Percentiles rank a stretch among this genome's conserved stretches.
Conservation (phyloP, 345 rosid genomes). For the Noccaea caerulescens region DNA sequence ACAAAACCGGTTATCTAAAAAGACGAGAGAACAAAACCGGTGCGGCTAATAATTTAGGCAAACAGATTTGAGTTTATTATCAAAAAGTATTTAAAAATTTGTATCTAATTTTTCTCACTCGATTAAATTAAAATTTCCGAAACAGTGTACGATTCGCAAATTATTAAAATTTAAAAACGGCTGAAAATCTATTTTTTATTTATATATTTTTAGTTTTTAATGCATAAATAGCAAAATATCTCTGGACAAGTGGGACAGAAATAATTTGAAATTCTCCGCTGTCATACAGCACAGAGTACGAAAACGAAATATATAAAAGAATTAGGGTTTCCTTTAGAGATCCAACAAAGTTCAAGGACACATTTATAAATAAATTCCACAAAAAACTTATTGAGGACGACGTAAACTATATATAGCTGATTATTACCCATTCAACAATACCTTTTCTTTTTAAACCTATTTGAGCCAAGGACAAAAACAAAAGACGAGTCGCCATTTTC, state of each 20-base stretch:
- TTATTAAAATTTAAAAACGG: not conserved
- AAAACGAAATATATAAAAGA: slow-evolving; percentile 1
- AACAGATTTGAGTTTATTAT: not conserved
- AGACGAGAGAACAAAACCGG: not conserved
- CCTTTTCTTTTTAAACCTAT: slow-evolving; percentile 31
- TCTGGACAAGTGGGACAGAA: slow-evolving; percentile 40
- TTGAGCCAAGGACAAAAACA: slow-evolving; percentile 20
- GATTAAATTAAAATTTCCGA: not conserved
- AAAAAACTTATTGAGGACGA: slow-evolving; percentile 28
- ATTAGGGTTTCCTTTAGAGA: not conserved
- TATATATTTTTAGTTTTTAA: not conserved
- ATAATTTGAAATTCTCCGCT: slow-evolving; percentile 39
- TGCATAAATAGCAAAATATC: slow-evolving; percentile 40
- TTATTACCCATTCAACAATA: slow-evolving; percentile 31
- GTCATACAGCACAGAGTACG: slow-evolving; percentile 43
- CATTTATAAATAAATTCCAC: not conserved
- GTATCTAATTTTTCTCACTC: not conserved
- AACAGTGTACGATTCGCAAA: slow-evolving; percentile 9
- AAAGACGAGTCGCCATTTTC: slow-evolving; percentile 29
- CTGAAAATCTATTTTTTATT: not conserved
- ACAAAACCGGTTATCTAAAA: not conserved
- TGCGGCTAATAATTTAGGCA: slow-evolving; percentile 10
- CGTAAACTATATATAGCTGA: slow-evolving; percentile 48
- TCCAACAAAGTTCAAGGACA: not conserved
- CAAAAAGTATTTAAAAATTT: not conserved